Percentiles rank a stretch among this genome's conserved stretches.
Conservation (phyloP, 768 basidiomycete genomes). For the Termitomyces sp. region DNA sequence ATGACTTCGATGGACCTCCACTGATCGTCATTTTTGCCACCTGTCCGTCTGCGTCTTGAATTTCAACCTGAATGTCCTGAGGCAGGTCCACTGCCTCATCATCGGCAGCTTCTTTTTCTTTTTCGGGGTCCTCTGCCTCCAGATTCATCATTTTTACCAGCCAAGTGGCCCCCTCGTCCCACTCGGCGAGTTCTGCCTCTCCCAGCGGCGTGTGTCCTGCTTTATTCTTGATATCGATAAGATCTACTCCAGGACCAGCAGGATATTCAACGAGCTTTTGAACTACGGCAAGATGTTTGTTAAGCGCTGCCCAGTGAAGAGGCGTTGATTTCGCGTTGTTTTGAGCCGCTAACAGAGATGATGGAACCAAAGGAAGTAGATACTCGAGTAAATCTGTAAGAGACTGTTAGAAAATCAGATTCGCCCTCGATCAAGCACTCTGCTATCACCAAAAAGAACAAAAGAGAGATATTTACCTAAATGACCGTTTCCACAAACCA, state of each 20-base stretch:
- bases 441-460: constrained; percentile 5
- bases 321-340: constrained; percentile 79
- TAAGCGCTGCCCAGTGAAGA: constrained; percentile 89
- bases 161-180: constrained; percentile 84
- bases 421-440: constrained; percentile 3
- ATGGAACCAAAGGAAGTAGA: constrained; percentile 55
- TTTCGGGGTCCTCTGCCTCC: constrained; percentile 37
- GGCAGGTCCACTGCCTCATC: constrained; percentile 28
- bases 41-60: constrained; percentile 66
- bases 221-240: constrained; percentile 73
- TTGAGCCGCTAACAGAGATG: constrained; percentile 50
- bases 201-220: constrained; percentile 73
- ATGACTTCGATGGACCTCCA: constrained; percentile 11
- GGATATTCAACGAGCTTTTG: constrained; percentile 55
- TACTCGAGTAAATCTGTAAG: constrained; percentile 67
- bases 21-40: constrained; percentile 59
- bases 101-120: constrained; percentile 26
- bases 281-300: constrained; percentile 62
- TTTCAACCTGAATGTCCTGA: constrained; percentile 59
- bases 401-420: constrained; percentile 42
- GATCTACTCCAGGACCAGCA: constrained; percentile 51
- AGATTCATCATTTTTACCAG: constrained; percentile 78
- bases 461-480: constrained; percentile 46
- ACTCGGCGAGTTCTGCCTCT: constrained; percentile 74
- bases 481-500: constrained; percentile 89